Evolutionary conservation across 257 asterid species (phyloP).

Genomic region (Nicotiana paniculata): DNA sequence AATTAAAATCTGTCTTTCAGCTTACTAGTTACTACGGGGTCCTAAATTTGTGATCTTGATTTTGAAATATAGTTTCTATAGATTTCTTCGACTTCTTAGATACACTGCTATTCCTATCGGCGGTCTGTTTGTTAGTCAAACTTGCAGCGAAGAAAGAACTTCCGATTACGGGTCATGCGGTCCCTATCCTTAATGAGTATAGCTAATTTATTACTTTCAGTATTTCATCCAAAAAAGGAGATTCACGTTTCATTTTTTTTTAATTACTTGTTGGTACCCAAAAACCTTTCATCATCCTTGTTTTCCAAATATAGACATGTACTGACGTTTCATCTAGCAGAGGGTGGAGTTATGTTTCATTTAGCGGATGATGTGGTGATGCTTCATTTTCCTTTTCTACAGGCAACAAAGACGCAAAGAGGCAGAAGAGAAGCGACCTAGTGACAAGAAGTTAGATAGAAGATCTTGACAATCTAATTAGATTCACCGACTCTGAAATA

Average conservation of each 20-base stretch:
- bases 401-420: slow-evolving; percentile 40
- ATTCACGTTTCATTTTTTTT: not conserved
- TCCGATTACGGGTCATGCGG: not conserved
- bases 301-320: not conserved
- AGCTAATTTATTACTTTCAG: not conserved
- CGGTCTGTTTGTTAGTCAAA: not conserved
- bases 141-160: not conserved
- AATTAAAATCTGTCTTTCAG: not conserved
- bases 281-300: not conserved
- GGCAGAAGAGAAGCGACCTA: slow-evolving; percentile 32
- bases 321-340: not conserved
- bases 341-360: not conserved
- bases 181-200: not conserved
- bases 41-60: not conserved
- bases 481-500: not conserved
- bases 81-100: not conserved
- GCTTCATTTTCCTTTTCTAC: not conserved
- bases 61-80: not conserved
- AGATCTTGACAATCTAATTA: slow-evolving; percentile 22
- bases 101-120: not conserved
- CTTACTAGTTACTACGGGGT: not conserved
- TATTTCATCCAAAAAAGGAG: not conserved
- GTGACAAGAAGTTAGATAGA: slow-evolving; percentile 35
- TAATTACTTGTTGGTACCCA: not conserved
- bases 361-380: not conserved